Conservation (phyloP, 768 basidiomycete species). For the Mycena floridula region DNA sequence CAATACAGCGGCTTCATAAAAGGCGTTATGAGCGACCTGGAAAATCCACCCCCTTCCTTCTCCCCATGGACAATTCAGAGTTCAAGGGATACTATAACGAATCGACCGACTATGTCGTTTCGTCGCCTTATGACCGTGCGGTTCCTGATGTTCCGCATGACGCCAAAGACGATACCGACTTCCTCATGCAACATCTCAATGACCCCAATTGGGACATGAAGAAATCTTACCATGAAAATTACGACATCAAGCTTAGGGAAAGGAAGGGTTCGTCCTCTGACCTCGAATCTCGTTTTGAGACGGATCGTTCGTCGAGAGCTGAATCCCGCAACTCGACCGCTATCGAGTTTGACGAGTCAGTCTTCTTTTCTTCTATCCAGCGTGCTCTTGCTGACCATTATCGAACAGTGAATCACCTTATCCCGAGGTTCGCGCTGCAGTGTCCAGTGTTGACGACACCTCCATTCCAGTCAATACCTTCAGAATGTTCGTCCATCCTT, state of each 20-base stretch:
- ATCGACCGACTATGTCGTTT: too few species aligned
- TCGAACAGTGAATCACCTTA: constrained; percentile 82
- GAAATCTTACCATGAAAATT: constrained; percentile 32
- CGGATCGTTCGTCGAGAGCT: constrained; percentile 40
- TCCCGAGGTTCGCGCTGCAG: constrained; percentile 83
- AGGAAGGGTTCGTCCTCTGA: constrained; percentile 13
- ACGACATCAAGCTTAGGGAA: constrained; percentile 26
- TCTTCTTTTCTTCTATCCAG: constrained; percentile 6
- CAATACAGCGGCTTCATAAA: too few species aligned
- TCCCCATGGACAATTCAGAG: too few species aligned
- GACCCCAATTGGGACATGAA: constrained; percentile 75
- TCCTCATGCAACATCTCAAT: constrained; percentile 67
- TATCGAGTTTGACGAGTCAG: constrained; percentile 70
- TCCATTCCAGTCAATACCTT: constrained; percentile 77
- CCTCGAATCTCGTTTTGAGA: constrained; percentile 27
- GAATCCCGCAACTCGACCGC: constrained; percentile 50
- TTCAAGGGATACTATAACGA: too few species aligned
- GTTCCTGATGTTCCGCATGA: too few species aligned
- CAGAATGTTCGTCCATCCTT: constrained; percentile 42
- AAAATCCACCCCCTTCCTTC: too few species aligned
- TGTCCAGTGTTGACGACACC: constrained; percentile 78
- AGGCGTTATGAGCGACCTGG: too few species aligned
- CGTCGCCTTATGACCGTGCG: too few species aligned
- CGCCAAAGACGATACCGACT: constrained; percentile 60
- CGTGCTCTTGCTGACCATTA: constrained; percentile 1